These are phyloP conservation scores for Puccinia novopanici DNA, from an alignment of 1,284 basidiomycete species.

Conservation along the genomic window DNA sequence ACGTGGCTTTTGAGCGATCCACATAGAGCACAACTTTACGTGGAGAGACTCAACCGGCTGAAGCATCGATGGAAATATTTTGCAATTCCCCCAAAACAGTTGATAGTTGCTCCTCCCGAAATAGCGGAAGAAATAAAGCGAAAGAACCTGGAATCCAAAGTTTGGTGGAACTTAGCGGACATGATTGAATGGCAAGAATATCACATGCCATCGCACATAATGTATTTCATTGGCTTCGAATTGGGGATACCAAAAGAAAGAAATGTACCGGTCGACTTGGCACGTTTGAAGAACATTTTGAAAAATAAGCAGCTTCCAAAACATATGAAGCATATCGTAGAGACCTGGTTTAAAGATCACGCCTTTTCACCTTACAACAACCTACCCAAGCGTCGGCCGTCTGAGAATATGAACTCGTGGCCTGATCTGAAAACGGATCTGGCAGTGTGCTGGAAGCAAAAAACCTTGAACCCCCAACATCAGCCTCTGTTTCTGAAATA, in stretches of 20 bases:
- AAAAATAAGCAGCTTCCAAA: not conserved
- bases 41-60: not conserved
- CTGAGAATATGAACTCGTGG: not conserved
- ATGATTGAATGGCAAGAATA: slow-evolving; percentile 2
- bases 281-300: not conserved
- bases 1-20: slow-evolving; percentile 9
- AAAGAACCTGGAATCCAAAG: not conserved
- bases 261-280: not conserved
- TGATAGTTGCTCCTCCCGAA: not conserved
- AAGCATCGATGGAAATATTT: not conserved
- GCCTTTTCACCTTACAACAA: not conserved
- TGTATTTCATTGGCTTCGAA: not conserved
- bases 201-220: not conserved
- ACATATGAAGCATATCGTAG: not conserved
- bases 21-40: not conserved
- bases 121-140: not conserved
- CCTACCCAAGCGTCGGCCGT: not conserved
- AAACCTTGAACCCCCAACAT: not conserved
- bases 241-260: not conserved
- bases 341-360: not conserved
- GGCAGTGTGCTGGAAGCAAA: not conserved
- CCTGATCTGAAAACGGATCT: not conserved
- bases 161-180: slow-evolving; percentile 16
- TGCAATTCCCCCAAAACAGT: too few relatives aligned
- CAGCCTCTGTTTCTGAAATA: not conserved